Percentiles rank a stretch among this genome's conserved stretches.
phyloP scores from a whole-genome alignment of 176 grass and related monocot species.

The Alloteropsis semialata region DNA sequence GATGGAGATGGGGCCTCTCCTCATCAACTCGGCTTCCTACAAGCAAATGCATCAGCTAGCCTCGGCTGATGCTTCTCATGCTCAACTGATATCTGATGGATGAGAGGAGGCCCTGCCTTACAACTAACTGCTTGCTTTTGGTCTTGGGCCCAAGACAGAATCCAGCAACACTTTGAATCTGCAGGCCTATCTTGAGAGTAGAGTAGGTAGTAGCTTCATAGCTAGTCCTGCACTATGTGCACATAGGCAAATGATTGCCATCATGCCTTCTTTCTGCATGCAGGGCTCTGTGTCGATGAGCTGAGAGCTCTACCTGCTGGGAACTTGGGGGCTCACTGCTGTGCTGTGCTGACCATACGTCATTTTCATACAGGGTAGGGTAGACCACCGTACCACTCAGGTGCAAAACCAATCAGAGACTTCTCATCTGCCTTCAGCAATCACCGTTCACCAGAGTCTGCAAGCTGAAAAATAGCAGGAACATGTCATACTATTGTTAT shows the following conservation, averaged over 20 bases:
- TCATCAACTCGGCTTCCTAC: background rate
- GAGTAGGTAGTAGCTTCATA: background rate
- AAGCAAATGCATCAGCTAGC: slow-evolving; percentile 13
- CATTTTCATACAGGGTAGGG: background rate
- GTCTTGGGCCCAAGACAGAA: slow-evolving; percentile 27
- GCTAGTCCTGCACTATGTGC: background rate
- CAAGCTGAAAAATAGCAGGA: background rate
- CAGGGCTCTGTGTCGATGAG: background rate
- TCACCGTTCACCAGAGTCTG: background rate
- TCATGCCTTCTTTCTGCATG: slow-evolving; percentile 50
- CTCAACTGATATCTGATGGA: background rate
- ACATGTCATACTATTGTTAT: background rate
- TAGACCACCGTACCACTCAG: background rate
- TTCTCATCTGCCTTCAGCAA: background rate
- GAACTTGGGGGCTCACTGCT: slow-evolving; percentile 21
- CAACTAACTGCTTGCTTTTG: slow-evolving; percentile 1
- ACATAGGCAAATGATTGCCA: slow-evolving; percentile 36
- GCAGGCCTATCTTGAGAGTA: slow-evolving; percentile 34
- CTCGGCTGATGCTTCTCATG: slow-evolving; percentile 10
- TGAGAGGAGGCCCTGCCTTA: background rate
- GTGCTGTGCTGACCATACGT: background rate
- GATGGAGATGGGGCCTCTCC: background rate
- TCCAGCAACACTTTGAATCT: slow-evolving; percentile 19
- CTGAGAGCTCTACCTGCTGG: background rate
- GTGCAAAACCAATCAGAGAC: slow-evolving; percentile 23